Evolutionary conservation across 306 rosid genomes (phyloP).

Genomic region (Castanea sativa): DNA sequence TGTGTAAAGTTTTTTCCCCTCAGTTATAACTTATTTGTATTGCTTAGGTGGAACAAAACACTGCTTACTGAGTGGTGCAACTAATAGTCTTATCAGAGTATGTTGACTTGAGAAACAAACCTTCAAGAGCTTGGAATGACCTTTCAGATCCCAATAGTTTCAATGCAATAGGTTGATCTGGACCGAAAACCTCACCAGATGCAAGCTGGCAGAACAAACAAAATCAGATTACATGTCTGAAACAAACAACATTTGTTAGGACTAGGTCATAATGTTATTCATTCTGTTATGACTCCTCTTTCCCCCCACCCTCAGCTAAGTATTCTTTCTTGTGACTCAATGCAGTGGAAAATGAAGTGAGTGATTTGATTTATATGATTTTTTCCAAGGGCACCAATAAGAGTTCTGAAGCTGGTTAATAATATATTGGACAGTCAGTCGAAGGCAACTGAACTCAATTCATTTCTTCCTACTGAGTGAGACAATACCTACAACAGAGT

Average conservation of each 20-base stretch:
- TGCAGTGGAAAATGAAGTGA: not conserved
- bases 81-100: not conserved
- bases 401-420: not conserved
- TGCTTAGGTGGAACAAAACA: not conserved
- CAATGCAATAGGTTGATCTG: slow-evolving; percentile 88
- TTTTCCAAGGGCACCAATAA: not conserved
- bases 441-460: not conserved
- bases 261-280: not conserved
- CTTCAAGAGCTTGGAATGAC: slow-evolving; percentile 95
- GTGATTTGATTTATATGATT: not conserved
- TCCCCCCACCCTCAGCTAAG: not conserved
- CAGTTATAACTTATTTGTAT: not conserved
- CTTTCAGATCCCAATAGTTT: slow-evolving; percentile 90
- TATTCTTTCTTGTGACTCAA: not conserved
- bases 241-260: not conserved
- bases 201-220: slow-evolving; percentile 65
- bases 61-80: not conserved
- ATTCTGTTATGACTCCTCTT: not conserved
- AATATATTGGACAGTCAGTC: not conserved
- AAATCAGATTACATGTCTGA: slow-evolving; percentile 22
- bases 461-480: not conserved
- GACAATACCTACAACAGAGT: not conserved
- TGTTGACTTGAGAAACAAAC: slow-evolving; percentile 34
- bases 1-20: not conserved
- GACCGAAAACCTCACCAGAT: slow-evolving; percentile 92